Evolutionary conservation across 352 stramenopile genomes (phyloP), one percentile per base, ranked within the genome.

Genomic region (Thraustochytrium aureum): DNA sequence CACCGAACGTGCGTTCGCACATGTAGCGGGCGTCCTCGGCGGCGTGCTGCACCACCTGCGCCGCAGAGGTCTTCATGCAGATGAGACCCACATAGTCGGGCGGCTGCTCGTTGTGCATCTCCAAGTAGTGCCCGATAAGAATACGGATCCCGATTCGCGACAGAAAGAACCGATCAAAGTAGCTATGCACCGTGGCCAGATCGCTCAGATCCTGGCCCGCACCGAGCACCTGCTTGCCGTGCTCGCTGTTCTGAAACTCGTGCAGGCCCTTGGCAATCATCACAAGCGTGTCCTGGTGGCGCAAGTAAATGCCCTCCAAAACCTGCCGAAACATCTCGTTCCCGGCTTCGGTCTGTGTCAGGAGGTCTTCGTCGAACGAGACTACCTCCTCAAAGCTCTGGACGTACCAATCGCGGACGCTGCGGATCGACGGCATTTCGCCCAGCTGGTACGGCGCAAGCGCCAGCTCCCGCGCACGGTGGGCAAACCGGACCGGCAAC

Each of bases 111-210:
- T 87, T 65, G 76, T 97, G 92, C 14, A 99, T 87, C 14, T 95
- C 96, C 75, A 99, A 89, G 86, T 99, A 98, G 86, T 99, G 97
- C 22, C 96, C 97, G 88, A 99, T 99, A 76, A 99, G 90, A 84
- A 99, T 99, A 4, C 97, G 95, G 83, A 99, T 99, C 52, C 96
- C 97, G 82, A 99, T 99, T 41, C 97, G 89, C 30, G 90, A 98
- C 87, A 99, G 97, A 86, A 99, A 99, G 86, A 99, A 99, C 12
- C 92, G 89, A 86, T 99, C 97, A 72, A 99, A 87, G 85, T 99
- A 99, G 26, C 92, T 92, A 82, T 99, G 96, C 59, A 98, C 91
- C 79, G 97, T 91, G 45, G 91, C 89, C 81, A 98, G 89, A 54
- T 98, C 90, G 2, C 72, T 84, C 26, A 81, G 67, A 22, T 85